Conservation (phyloP, 805 yeast genomes). For the Ogataea methanolica region DNA sequence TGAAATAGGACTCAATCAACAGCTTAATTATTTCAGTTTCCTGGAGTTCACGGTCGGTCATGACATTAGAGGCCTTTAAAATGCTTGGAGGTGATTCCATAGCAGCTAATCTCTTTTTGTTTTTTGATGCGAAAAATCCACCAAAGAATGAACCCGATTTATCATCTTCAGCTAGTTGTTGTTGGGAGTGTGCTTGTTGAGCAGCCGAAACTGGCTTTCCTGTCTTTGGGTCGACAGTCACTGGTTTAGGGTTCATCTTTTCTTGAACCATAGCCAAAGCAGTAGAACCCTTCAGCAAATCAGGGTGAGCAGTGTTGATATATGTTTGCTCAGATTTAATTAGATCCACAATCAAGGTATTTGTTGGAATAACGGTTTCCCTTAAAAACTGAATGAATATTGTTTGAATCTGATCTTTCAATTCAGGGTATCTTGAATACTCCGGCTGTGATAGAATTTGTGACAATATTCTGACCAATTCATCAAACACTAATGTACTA, state of each 20-base stretch:
- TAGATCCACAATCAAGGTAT: constrained; percentile 76
- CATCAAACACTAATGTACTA: constrained; percentile 88
- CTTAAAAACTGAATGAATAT: constrained; percentile 77
- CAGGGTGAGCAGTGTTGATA: constrained; percentile 97
- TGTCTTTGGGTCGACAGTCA: constrained; percentile 81
- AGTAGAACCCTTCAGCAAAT: constrained; percentile 87
- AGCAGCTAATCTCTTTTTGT: constrained; percentile 87
- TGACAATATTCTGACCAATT: constrained; percentile 82
- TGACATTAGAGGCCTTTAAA: constrained; percentile 83
- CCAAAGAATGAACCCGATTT: constrained; percentile 82
- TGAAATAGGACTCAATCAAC: constrained; percentile 83
- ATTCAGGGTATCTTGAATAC: constrained; percentile 83
- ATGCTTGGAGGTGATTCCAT: constrained; percentile 98
- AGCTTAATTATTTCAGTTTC: constrained; percentile 97
- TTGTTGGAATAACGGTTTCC: constrained; percentile 78
- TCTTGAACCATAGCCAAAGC: constrained; percentile 94
- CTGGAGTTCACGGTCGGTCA: constrained; percentile 93
- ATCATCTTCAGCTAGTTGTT: constrained; percentile 40
- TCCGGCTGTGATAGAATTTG: constrained; percentile 79
- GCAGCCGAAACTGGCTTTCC: constrained; percentile 65
- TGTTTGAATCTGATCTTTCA: constrained; percentile 81
- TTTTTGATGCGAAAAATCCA: constrained; percentile 87
- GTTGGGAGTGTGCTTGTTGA: constrained; percentile 22
- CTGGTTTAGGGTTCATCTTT: constrained; percentile 74
- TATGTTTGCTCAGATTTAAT: constrained; percentile 87